Conservation (phyloP, 208 protist genomes). For the Trypanosoma rangeli region DNA sequence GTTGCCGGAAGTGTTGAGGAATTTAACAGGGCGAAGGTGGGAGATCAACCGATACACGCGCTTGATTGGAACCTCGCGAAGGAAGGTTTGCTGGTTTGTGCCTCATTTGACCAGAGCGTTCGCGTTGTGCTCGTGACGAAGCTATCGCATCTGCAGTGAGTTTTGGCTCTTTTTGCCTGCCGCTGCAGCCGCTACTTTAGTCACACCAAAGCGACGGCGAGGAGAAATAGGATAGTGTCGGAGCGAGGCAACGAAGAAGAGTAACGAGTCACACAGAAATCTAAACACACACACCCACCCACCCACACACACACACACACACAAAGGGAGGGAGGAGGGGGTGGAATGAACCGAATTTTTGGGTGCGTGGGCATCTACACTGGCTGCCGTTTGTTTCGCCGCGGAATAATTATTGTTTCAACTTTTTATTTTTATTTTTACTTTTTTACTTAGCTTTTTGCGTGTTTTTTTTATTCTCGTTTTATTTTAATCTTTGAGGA, state of each 20-base stretch:
- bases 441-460: background rate
- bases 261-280: background rate
- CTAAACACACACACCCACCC: background rate
- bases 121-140: slow-evolving; percentile 88
- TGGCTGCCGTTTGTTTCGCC: no score
- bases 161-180: background rate
- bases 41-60: slow-evolving; percentile 87
- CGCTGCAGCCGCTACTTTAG: background rate
- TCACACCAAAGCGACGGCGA: background rate
- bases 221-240: background rate
- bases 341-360: no score
- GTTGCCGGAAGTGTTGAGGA: slow-evolving; percentile 74
- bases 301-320: slow-evolving; percentile 5
- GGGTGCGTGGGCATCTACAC: background rate
- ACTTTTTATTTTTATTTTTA: background rate
- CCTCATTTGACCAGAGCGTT: slow-evolving; percentile 86
- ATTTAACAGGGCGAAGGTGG: slow-evolving; percentile 83
- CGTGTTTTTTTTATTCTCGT: background rate
- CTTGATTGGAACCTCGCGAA: slow-evolving; percentile 83
- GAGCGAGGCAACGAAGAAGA: background rate
- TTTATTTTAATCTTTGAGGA: background rate
- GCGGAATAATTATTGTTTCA: no score
- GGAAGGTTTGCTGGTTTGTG: slow-evolving; percentile 81
- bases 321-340: no score
- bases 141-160: slow-evolving; percentile 58